Conservation (phyloP, 2,329 filamentous ascomycete species). For the Hypoxylon sp. region DNA sequence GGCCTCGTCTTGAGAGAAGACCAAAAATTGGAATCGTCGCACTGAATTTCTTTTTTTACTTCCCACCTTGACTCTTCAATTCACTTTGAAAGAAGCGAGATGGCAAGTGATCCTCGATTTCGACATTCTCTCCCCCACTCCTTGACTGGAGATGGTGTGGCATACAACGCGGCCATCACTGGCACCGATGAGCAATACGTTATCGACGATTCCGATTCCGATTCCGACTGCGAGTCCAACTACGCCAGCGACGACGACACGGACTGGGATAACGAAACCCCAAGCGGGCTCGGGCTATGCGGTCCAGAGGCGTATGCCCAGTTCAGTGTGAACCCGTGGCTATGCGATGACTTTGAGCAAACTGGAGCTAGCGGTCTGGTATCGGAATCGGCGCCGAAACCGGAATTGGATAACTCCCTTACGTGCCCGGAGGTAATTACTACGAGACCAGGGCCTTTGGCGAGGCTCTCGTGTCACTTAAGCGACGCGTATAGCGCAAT, state of each 20-base stretch:
- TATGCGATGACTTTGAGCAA: neutral
- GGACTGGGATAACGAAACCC: neutral
- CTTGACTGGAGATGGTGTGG: neutral
- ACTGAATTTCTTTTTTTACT: neutral
- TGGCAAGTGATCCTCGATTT: neutral
- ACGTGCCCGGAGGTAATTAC: neutral
- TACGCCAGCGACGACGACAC: conserved; percentile 21
- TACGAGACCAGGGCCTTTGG: neutral
- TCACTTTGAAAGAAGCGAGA: neutral
- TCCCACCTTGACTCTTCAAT: neutral
- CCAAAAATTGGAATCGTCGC: neutral
- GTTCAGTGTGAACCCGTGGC: conserved; percentile 33
- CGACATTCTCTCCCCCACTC: neutral
- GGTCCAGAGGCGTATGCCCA: conserved; percentile 33
- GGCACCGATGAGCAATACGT: neutral
- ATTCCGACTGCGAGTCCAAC: conserved; percentile 20
- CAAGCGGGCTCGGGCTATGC: conserved; percentile 1
- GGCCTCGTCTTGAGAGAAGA: neutral
- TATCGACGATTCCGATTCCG: conserved; percentile 9
- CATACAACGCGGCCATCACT: neutral
- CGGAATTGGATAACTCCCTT: neutral
- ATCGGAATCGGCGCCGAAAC: neutral
- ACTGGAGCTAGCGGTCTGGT: no score
- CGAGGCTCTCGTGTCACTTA: conserved; percentile 12
- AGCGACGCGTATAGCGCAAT: conserved; percentile 17